Conservation (phyloP, 805 yeast genomes). For the Kluyveromyces nonfermentans region DNA sequence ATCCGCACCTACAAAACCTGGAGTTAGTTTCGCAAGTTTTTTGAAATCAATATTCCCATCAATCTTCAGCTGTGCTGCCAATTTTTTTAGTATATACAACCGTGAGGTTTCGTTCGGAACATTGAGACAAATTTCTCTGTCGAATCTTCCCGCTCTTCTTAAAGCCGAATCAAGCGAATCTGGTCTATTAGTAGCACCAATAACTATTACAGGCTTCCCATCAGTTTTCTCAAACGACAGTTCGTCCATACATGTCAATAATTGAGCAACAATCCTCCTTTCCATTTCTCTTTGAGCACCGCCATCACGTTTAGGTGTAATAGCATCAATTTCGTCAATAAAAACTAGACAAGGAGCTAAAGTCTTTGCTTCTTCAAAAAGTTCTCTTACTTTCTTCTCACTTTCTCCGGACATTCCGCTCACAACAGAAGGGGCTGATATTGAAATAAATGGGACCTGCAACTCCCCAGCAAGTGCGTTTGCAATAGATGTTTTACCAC, state of each 20-base stretch:
- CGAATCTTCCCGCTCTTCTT: slow-evolving; percentile 94
- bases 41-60: slow-evolving; percentile 62
- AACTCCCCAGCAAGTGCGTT: slow-evolving; percentile 93
- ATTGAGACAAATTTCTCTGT: slow-evolving; percentile 83
- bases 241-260: slow-evolving; percentile 91
- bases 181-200: slow-evolving; percentile 96
- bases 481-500: slow-evolving; percentile 96
- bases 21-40: slow-evolving; percentile 80
- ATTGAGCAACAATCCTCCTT: slow-evolving; percentile 89
- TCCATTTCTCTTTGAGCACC: slow-evolving; percentile 96
- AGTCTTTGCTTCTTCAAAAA: slow-evolving; percentile 84
- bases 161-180: slow-evolving; percentile 91
- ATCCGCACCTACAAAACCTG: slow-evolving; percentile 98
- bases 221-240: slow-evolving; percentile 77
- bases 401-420: slow-evolving; percentile 99
- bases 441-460: slow-evolving; percentile 81
- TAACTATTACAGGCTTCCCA: slow-evolving; percentile 86
- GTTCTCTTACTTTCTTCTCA: slow-evolving; percentile 86
- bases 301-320: slow-evolving; percentile 95
- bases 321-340: slow-evolving; percentile 95
- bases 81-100: slow-evolving; percentile 60
- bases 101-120: slow-evolving; percentile 91
- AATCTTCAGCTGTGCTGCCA: slow-evolving; percentile 58
- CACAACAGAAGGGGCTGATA: slow-evolving; percentile 93
- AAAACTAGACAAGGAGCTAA: slow-evolving; percentile 90